Evolutionary conservation across 495 filamentous ascomycete species (phyloP).

Genomic region (Penicillium pulvis): DNA sequence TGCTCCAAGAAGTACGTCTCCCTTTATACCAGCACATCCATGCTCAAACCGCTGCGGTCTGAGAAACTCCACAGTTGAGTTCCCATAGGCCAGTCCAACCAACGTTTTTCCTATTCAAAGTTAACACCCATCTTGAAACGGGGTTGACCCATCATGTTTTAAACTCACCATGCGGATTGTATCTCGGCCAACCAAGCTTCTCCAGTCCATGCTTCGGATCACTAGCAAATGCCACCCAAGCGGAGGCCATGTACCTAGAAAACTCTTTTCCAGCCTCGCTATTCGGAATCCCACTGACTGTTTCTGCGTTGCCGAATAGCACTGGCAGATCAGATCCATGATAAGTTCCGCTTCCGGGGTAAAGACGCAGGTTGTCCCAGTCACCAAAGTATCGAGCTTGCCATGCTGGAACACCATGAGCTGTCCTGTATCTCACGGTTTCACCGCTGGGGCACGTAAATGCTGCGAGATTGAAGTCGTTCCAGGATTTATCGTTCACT

Average conservation of each 20-base stretch:
- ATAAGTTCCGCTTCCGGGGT: slow-evolving; percentile 47
- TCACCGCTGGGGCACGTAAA: slow-evolving; percentile 49
- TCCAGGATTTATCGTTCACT: slow-evolving; percentile 32
- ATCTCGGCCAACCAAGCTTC: slow-evolving; percentile 43
- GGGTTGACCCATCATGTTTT: background rate
- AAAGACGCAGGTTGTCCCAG: slow-evolving; percentile 48
- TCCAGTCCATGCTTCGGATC: slow-evolving; percentile 48
- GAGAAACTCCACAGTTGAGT: background rate
- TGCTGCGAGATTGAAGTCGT: slow-evolving; percentile 40
- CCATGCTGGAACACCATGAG: slow-evolving; percentile 45
- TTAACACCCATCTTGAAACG: background rate
- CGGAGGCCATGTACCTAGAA: slow-evolving; percentile 42
- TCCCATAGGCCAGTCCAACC: slow-evolving; percentile 11
- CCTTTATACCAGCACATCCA: slow-evolving; percentile 8
- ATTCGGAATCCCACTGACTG: slow-evolving; percentile 38
- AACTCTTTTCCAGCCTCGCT: slow-evolving; percentile 31
- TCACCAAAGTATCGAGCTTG: slow-evolving; percentile 54
- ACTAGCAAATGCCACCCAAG: slow-evolving; percentile 54
- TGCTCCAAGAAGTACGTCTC: background rate
- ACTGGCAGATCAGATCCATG: slow-evolving; percentile 52
- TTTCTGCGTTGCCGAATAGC: slow-evolving; percentile 46
- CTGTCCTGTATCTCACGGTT: slow-evolving; percentile 34
- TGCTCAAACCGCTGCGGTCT: slow-evolving; percentile 7
- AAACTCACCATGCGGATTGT: slow-evolving; percentile 28
- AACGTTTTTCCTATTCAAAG: slow-evolving; percentile 5